These are phyloP conservation scores for Pugionium dolabratum DNA, from an alignment of 345 rosid genomes.

Conservation along the genomic window DNA sequence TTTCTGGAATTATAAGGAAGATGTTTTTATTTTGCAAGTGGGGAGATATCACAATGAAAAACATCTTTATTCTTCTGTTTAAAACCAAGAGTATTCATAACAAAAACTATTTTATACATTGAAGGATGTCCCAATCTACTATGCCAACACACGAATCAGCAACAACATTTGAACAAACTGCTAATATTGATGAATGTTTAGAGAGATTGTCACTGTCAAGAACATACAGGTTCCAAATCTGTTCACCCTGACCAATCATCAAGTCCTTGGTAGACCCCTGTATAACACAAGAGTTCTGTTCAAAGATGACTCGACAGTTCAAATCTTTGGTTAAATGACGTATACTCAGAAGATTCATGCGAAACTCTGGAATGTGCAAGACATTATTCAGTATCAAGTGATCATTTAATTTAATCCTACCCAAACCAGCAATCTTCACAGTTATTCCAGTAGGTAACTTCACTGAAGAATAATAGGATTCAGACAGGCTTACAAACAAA, in stretches of 20 bases:
- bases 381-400: neutral
- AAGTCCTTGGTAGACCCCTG: neutral
- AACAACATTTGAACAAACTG: neutral
- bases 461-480: neutral
- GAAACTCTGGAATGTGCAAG: neutral
- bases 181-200: too few relatives aligned
- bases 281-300: neutral
- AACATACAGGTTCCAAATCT: neutral
- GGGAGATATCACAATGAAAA: neutral
- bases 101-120: neutral
- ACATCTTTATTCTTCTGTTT: neutral
- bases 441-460: neutral
- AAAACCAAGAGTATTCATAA: neutral
- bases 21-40: neutral
- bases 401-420: neutral
- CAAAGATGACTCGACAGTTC: neutral
- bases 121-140: neutral
- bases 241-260: neutral
- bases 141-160: neutral
- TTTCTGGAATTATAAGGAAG: neutral
- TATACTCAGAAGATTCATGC: neutral
- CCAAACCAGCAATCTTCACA: neutral
- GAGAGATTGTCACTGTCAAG: neutral
- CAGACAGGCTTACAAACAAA: neutral
- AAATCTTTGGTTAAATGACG: neutral